These are phyloP conservation scores for Leucosporidium scottii DNA, from an alignment of 768 basidiomycete species.

Conservation along the genomic window DNA sequence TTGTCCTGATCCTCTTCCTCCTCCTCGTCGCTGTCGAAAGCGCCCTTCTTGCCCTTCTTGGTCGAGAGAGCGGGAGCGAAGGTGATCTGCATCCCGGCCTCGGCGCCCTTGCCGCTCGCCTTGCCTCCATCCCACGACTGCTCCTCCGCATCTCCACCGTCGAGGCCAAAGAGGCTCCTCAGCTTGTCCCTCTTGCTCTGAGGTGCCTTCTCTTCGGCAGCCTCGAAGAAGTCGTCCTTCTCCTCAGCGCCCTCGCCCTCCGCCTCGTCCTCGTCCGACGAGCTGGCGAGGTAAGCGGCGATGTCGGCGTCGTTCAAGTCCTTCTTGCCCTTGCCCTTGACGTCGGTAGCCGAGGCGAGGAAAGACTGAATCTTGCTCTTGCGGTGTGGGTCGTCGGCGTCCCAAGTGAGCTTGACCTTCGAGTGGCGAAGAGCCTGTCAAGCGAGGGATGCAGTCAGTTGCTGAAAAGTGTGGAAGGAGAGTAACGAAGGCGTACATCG, in stretches of 20 bases:
- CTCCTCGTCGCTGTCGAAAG: constrained; percentile 37
- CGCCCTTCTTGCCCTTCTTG: constrained; percentile 38
- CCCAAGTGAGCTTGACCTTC: constrained; percentile 97
- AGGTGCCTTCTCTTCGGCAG: constrained; percentile 43
- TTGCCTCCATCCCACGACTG: constrained; percentile 30
- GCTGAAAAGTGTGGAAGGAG: neutral
- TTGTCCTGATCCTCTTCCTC: constrained; percentile 32
- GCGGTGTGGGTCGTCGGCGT: constrained; percentile 89
- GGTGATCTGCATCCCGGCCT: constrained; percentile 85
- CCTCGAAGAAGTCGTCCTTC: constrained; percentile 51
- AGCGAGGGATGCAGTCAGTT: neutral
- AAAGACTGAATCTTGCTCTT: constrained; percentile 45
- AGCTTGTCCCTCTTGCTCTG: constrained; percentile 40
- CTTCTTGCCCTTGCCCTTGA: constrained; percentile 65
- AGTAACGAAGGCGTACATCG: constrained; percentile 55
- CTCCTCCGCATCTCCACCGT: constrained; percentile 17
- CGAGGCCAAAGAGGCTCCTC: constrained; percentile 28
- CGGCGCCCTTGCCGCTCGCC: constrained; percentile 18
- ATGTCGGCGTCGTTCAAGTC: constrained; percentile 90
- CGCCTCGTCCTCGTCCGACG: constrained; percentile 59
- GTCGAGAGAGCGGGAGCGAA: constrained; percentile 77
- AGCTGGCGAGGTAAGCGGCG: constrained; percentile 65
- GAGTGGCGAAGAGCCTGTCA: constrained; percentile 93
- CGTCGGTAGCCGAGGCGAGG: constrained; percentile 31
- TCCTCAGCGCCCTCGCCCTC: constrained; percentile 47